Base-by-base conservation (phyloP, 192 early-diverging fungal species). In the Coemansia sp. region DNA sequence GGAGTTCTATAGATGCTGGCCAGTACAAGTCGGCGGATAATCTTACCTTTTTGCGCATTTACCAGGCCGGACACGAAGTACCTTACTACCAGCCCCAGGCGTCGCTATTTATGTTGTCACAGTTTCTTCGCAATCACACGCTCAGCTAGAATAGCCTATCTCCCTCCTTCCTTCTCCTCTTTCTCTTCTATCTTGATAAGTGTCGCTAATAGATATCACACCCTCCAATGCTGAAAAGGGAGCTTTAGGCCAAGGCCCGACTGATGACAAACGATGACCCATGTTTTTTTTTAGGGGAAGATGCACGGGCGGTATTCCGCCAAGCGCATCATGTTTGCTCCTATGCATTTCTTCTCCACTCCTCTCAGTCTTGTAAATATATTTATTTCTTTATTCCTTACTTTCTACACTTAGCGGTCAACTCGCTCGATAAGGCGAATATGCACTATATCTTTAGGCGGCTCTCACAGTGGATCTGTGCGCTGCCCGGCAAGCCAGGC, bases 21-120 rank as follows among this genome's bases (percentile, higher is more conserved):
- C 88, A 93, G 71, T 81, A 89, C 59, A 85, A 91, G 37, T 64
- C 70, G 7, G 88, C 77, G 31, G 87, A 89, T 17, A 85, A 84
- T 37, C 85, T 99, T 24, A 86, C 93, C 17, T 97, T 93, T 84
- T 74, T 99, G 68, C 83, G 90, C 24, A 85, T 94, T 4, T 94
- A 86, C 65, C 90, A 92, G 71, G 94, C 92, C 22, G 94, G 97
- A 8, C 93, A 94, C 61, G 93, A 94, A 88, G 88, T 90, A 17
- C 94, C 96, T 11, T 94, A 93, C 72, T 94, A 98, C 77, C 92
- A 95, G 84, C 93, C 96, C 59, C 86, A 88, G 64, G 87, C 89
- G 51, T 86, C 89, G 37, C 73, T 90, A 38, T 92, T 94, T 73
- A 92, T 98, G 87, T 86, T 98, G 71, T 92, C 92, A 70, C 83